Evolutionary conservation across 257 asterid genomes (phyloP).

Genomic region (Scutellaria baicalensis): DNA sequence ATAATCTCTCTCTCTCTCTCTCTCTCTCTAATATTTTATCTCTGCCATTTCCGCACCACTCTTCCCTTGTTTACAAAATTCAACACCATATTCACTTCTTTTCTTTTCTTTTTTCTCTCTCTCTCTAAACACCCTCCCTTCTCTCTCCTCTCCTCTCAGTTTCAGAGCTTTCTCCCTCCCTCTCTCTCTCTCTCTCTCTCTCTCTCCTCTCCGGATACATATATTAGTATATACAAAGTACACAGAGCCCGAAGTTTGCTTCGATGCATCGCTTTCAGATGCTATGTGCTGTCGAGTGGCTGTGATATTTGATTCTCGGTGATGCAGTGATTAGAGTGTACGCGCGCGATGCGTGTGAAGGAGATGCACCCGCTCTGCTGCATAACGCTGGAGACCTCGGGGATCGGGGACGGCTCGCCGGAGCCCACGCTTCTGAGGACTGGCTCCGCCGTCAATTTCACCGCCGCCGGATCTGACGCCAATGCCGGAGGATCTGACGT

Average conservation of each 20-base stretch:
- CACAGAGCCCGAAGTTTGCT: conserved; percentile 9
- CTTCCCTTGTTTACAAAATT: conserved; percentile 8
- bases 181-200: not conserved
- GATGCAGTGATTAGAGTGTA: not conserved
- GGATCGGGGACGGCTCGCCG: conserved; percentile 58
- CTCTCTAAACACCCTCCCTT: not conserved
- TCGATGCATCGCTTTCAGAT: conserved; percentile 11
- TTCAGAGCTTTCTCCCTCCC: conserved; percentile 29
- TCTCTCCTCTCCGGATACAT: not conserved
- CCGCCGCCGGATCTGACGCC: conserved; percentile 56
- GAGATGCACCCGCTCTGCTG: conserved; percentile 96
- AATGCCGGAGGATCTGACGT: conserved; percentile 60
- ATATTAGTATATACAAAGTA: not conserved
- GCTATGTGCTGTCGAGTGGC: conserved; percentile 1
- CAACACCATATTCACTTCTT: too few species aligned
- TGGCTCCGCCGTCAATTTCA: conserved; percentile 53
- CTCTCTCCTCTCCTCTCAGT: conserved; percentile 25
- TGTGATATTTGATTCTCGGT: not conserved
- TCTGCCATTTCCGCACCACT: conserved; percentile 14
- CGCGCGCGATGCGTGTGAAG: conserved; percentile 61
- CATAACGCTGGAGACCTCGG: conserved; percentile 63
- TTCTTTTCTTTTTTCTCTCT: not conserved
- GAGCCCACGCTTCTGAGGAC: conserved; percentile 68
- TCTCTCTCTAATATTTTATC: conserved; percentile 15
- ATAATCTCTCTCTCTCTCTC: too few species aligned